These are phyloP conservation scores for Moesziomyces sp. DNA, from an alignment of 1,284 basidiomycete genomes.

Conservation along the genomic window DNA sequence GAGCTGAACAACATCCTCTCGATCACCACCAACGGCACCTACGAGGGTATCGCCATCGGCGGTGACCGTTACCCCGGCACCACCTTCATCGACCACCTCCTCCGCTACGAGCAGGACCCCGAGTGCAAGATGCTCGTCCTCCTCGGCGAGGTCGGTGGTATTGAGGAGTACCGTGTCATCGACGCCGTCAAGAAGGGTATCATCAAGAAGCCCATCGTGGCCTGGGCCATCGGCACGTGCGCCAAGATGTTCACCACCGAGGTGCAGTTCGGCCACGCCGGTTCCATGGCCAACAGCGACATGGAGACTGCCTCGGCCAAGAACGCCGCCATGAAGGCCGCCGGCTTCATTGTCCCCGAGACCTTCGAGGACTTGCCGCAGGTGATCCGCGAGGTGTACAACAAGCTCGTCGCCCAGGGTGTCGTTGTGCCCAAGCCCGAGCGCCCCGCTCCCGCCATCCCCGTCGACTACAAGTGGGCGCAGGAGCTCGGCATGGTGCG, in stretches of 20 bases:
- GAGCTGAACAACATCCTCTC: slow-evolving; percentile 99
- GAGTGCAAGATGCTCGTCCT: slow-evolving; percentile 99
- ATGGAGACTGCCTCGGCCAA: slow-evolving; percentile 97
- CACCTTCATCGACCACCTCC: slow-evolving; percentile 98
- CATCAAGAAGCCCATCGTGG: slow-evolving; percentile 98
- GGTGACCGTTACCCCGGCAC: slow-evolving; percentile 98
- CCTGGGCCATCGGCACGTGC: slow-evolving; percentile 99
- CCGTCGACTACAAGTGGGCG: slow-evolving; percentile 99
- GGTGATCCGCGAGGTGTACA: slow-evolving; percentile 85
- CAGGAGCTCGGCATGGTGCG: slow-evolving; percentile 95
- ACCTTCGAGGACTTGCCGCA: slow-evolving; percentile 96
- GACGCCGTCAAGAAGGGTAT: slow-evolving; percentile 92
- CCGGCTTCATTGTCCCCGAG: slow-evolving; percentile 95
- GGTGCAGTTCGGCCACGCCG: slow-evolving; percentile 99
- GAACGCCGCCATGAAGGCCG: slow-evolving; percentile 93
- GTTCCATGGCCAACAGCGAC: slow-evolving; percentile 97
- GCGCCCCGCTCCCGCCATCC: slow-evolving; percentile 91
- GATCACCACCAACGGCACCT: slow-evolving; percentile 95
- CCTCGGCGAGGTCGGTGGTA: slow-evolving; percentile 97
- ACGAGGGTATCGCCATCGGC: slow-evolving; percentile 99
- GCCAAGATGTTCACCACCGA: slow-evolving; percentile 99
- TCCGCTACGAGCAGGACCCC: slow-evolving; percentile 96
- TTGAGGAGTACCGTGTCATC: slow-evolving; percentile 99
- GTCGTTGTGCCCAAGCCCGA: slow-evolving; percentile 80
- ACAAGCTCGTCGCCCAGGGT: slow-evolving; percentile 80